Percentiles rank a stretch among this genome's conserved stretches.
phyloP scores from a whole-genome alignment of 2,329 filamentous ascomycete species.

The Ampelomyces quisqualis region DNA sequence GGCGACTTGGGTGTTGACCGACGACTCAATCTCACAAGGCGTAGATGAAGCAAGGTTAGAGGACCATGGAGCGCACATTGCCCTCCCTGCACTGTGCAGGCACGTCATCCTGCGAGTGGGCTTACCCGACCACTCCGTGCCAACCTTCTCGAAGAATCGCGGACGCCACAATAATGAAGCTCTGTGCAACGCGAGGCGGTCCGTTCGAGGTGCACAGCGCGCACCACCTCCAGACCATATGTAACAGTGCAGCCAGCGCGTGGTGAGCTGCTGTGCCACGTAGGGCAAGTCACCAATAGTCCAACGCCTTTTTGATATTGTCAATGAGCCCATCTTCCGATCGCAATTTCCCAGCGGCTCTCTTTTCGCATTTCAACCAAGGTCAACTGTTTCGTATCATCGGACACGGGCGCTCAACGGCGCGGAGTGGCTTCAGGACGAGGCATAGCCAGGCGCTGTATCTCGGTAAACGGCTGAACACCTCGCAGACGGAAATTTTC shows the following conservation, averaged over 20 bases:
- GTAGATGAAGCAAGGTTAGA: conserved; percentile 10
- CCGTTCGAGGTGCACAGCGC: conserved; percentile 3
- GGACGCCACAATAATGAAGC: conserved; percentile 28
- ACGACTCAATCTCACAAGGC: conserved; percentile 9
- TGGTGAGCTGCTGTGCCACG: conserved; percentile 5
- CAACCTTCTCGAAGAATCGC: conserved; percentile 36
- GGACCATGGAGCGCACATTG: no score
- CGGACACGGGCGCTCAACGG: conserved; percentile 17
- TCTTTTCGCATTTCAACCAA: conserved; percentile 20
- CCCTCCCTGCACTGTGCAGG: conserved; percentile 24
- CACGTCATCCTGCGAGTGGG: conserved; percentile 27
- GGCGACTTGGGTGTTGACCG: conserved; percentile 19
- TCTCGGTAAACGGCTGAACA: conserved; percentile 19
- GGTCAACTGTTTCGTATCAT: conserved; percentile 18
- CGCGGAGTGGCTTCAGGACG: conserved; percentile 21
- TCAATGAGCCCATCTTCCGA: conserved; percentile 8
- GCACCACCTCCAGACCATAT: background rate
- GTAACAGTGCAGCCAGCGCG: conserved; percentile 6
- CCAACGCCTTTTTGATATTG: conserved; percentile 34
- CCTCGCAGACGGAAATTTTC: conserved; percentile 32
- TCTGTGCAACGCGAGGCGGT: conserved; percentile 14
- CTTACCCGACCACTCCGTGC: conserved; percentile 10
- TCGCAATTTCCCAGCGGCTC: conserved; percentile 21
- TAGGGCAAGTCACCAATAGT: conserved; percentile 14
- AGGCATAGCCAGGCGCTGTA: conserved; percentile 19